Evolutionary conservation across 805 yeast species (phyloP).

Genomic region (Ogataea polymorpha): DNA sequence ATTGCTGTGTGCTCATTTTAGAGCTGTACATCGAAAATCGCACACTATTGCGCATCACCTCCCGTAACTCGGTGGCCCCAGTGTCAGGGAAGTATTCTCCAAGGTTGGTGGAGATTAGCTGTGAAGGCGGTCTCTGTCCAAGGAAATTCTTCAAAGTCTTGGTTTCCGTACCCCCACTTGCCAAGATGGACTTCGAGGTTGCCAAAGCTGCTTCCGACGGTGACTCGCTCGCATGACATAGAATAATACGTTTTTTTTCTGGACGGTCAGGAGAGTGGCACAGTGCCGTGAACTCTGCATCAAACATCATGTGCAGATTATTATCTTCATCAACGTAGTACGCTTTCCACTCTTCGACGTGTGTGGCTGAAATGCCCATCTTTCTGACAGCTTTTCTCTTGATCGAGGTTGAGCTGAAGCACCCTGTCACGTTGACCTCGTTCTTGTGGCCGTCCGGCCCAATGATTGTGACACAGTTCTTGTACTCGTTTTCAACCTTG

Average conservation of each 20-base stretch:
- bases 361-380: conserved; percentile 44
- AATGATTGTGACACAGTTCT: conserved; percentile 55
- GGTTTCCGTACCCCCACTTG: conserved; percentile 3
- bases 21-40: conserved; percentile 58
- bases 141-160: conserved; percentile 46
- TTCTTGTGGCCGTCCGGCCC: conserved; percentile 70
- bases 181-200: conserved; percentile 9
- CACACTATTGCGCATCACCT: conserved; percentile 80
- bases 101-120: conserved; percentile 81
- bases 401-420: conserved; percentile 77
- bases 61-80: conserved; percentile 63
- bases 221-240: conserved; percentile 59
- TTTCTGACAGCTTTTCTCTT: conserved; percentile 65
- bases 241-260: conserved; percentile 67
- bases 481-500: conserved; percentile 3
- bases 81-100: conserved; percentile 92
- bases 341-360: conserved; percentile 52
- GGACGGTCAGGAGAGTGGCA: conserved; percentile 72
- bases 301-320: conserved; percentile 51
- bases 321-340: conserved; percentile 46
- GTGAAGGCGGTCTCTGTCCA: conserved; percentile 93
- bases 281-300: conserved; percentile 76
- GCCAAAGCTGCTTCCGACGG: conserved; percentile 46
- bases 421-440: conserved; percentile 68
- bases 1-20: conserved; percentile 18